Conservation (phyloP, 805 yeast genomes). For the Starmerella davenportii region DNA sequence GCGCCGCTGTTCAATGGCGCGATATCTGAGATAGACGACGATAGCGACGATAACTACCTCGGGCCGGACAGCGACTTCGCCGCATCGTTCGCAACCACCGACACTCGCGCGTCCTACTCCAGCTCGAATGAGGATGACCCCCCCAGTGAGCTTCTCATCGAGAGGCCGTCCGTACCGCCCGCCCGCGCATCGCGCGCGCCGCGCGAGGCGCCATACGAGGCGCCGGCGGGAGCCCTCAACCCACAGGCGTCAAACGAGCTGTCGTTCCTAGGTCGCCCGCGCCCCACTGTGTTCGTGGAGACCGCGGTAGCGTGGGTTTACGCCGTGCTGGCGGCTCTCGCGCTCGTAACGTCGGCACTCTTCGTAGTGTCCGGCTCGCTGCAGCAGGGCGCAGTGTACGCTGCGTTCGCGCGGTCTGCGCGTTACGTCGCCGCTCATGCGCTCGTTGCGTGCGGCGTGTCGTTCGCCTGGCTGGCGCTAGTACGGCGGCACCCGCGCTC, state of each 20-base stretch:
- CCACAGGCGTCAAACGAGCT: neutral
- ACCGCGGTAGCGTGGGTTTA: slow-evolving; percentile 10
- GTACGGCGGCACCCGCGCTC: slow-evolving; percentile 14
- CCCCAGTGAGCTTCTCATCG: slow-evolving; percentile 21
- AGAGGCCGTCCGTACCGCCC: slow-evolving; percentile 2
- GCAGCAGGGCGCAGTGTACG: slow-evolving; percentile 9
- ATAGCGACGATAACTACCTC: slow-evolving; percentile 16
- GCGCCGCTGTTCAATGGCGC: slow-evolving; percentile 18
- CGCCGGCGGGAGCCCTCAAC: neutral
- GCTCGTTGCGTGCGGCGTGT: slow-evolving; percentile 5
- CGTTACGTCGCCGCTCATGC: slow-evolving; percentile 10
- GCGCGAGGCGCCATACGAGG: neutral
- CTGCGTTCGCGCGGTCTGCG: slow-evolving; percentile 10
- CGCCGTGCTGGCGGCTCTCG: slow-evolving; percentile 7
- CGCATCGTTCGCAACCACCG: slow-evolving; percentile 1
- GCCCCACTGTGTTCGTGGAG: slow-evolving; percentile 4
- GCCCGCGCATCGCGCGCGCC: neutral
- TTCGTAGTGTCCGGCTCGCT: slow-evolving; percentile 11
- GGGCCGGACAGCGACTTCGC: slow-evolving; percentile 11
- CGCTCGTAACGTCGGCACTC: slow-evolving; percentile 15
- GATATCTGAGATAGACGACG: slow-evolving; percentile 4
- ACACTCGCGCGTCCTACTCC: neutral
- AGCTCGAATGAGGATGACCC: slow-evolving; percentile 14
- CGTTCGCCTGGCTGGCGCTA: slow-evolving; percentile 13
- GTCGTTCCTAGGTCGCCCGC: neutral